A percentile compares a stretch with the other conserved stretches of the same genome.
phyloP scores from a whole-genome alignment of 2,329 filamentous ascomycete genomes.

The Epichloe uncinata region DNA sequence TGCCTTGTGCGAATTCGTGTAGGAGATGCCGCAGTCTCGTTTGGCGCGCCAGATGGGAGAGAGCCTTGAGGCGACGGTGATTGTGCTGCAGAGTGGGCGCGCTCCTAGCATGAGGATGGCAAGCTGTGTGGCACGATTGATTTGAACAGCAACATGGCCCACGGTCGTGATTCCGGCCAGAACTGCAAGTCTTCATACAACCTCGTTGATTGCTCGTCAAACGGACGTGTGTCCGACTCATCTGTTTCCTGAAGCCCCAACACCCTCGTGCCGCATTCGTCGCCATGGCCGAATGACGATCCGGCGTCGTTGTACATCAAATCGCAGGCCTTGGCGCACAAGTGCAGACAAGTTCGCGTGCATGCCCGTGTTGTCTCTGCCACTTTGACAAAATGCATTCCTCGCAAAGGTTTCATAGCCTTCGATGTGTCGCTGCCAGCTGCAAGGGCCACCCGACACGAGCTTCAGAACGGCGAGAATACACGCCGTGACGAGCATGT shows the following conservation, averaged over 20 bases:
- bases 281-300: too few species aligned
- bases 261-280: background rate
- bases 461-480: slow-evolving; percentile 35
- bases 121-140: slow-evolving; percentile 38
- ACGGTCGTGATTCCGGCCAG: slow-evolving; percentile 30
- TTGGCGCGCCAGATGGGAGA: too few species aligned
- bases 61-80: too few species aligned
- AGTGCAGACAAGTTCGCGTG: slow-evolving; percentile 32
- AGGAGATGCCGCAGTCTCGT: too few species aligned
- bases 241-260: slow-evolving; percentile 28
- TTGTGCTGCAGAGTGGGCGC: slow-evolving; percentile 21
- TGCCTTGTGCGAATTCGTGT: too few species aligned
- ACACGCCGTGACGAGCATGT: slow-evolving; percentile 32
- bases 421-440: too few species aligned
- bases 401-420: too few species aligned
- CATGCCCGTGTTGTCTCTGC: too few species aligned
- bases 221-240: slow-evolving; percentile 23
- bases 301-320: slow-evolving; percentile 17
- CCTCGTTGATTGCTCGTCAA: slow-evolving; percentile 25
- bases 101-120: slow-evolving; percentile 24
- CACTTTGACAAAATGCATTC: too few species aligned
- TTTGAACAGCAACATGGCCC: slow-evolving; percentile 31
- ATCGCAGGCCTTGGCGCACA: slow-evolving; percentile 35
- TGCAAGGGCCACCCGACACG: too few species aligned
- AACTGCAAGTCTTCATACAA: slow-evolving; percentile 33